Evolutionary conservation across 2,329 filamentous ascomycete genomes (phyloP), one percentile per base, ranked within the genome.

Genomic region (Diplodia scrobiculata): DNA sequence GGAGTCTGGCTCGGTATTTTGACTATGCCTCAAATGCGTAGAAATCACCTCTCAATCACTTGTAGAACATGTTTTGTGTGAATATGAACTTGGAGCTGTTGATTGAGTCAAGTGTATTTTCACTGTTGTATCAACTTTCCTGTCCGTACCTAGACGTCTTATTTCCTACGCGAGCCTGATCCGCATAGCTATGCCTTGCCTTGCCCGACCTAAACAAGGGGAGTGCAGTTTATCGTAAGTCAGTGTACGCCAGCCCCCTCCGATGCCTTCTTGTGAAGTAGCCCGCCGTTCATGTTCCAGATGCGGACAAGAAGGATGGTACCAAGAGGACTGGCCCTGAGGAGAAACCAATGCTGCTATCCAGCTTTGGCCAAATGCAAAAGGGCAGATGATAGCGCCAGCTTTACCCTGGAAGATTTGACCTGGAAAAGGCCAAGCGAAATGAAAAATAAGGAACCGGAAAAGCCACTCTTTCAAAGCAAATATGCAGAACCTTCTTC

Each of bases 201-300:
- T 36, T 54, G 52, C n/a, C 32, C 4, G 34, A 54, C 29, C 19
- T 27, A 54, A 21, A 11, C 4, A 54, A 38, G 29, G 36, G 32
- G 13, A 36, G 10, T 36, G 29, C 32, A 54, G 52, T 54, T 32
- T 54, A 54, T 36, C 17, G 51, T 19, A 38, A 27, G 17, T 21
- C 10, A 34, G 13, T 51, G 13, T 34, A 5, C 13, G n/a, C 14
- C 21, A 19, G 25, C 25, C 29, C n/a, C 14, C 29, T 21, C 29
- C 3, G 5, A 2, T 36, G 14, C 52, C 34, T 58, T 21, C n/a
- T 5, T 38, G 17, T 25, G 54, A 58, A 32, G 17, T 45, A 45
- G 54, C 54, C 36, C 36, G 25, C 32, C 21, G 13, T 27, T 58
- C 54, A 29, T 58, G 19, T 58, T 58, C 13, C 54, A 45, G 54